Evolutionary conservation across 306 rosid genomes (phyloP), one percentile per base, ranked within the genome.

Genomic region (Gastrolobium villosum): DNA sequence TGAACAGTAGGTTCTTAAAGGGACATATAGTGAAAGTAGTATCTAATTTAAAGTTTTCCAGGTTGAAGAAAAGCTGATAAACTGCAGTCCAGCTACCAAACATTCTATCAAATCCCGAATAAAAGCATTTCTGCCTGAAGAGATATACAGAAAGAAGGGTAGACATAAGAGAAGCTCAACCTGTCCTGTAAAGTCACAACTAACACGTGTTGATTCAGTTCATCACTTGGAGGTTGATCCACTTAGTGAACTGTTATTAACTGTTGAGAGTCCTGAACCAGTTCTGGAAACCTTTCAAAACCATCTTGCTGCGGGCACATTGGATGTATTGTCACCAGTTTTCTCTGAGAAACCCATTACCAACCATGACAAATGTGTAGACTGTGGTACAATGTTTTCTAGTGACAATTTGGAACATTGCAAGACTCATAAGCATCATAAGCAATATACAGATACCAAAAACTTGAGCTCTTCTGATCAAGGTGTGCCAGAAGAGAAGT

Each of bases 121-220:
- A 37, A 89, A 61, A 75, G 75, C 92, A 54, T 81, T 83, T 50
- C 57, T 91, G 37, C 4, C 74, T 31, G 93, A 85, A 28, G 97
- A 93, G 67, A 74, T 72, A 13, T 68, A 63, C 37, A 84, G 10
- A 79, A 88, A 59, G 81, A 89, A 76, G 56, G 76, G 85, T 8
- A 52, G 48, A 14, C 92, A 88, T 52, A 85, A 84, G 36, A 84
- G 90, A 84, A 87, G 88, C 57, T 79, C 93, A 70, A 83, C 91
- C 73, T 83, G 75, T 75, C 96, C 89, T 37, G 44, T 49, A 41
- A 80, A 85, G 50, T 70, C 88, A 20, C 78, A 79, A 2, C 32
- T 82, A 76, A 62, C 6, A 2, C 77, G 73, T 3, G 46, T 32
- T 0, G 63, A 79, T 40, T 76, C 90, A 8, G 68, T 83, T 68